These are phyloP conservation scores for Periglandula ipomoeae DNA, from an alignment of 2,329 filamentous ascomycete genomes.

Conservation along the genomic window DNA sequence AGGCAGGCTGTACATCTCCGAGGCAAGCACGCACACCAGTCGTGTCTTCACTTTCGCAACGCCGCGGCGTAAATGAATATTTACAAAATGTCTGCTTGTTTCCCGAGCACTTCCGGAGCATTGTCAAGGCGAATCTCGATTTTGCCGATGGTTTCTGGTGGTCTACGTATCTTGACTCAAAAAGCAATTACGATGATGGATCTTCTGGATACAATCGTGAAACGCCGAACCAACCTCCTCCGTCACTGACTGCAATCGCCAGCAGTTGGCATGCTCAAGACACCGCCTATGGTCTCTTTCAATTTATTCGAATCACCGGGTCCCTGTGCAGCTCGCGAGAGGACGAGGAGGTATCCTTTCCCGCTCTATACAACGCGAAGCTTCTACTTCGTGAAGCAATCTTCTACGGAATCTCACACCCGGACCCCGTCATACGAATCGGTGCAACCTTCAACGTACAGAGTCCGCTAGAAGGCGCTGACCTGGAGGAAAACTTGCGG, in stretches of 20 bases:
- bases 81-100: slow-evolving; percentile 37
- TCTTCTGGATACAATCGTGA: slow-evolving; percentile 18
- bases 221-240: slow-evolving; percentile 33
- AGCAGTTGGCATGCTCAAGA: slow-evolving; percentile 42
- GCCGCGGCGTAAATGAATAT: slow-evolving; percentile 43
- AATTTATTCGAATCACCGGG: slow-evolving; percentile 41
- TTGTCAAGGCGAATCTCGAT: slow-evolving; percentile 37
- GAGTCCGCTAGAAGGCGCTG: slow-evolving; percentile 30
- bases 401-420: slow-evolving; percentile 44
- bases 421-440: slow-evolving; percentile 32
- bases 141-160: slow-evolving; percentile 51
- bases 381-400: slow-evolving; percentile 44
- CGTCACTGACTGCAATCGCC: slow-evolving; percentile 40
- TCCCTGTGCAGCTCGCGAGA: slow-evolving; percentile 38
- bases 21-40: slow-evolving; percentile 40
- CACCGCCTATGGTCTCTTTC: slow-evolving; percentile 42
- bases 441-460: slow-evolving; percentile 15
- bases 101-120: slow-evolving; percentile 27
- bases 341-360: slow-evolving; percentile 38
- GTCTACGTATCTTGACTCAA: slow-evolving; percentile 38
- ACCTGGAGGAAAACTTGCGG: slow-evolving; percentile 37
- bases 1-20: slow-evolving; percentile 35
- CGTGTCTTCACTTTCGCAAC: slow-evolving; percentile 38
- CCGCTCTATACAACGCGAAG: slow-evolving; percentile 44
- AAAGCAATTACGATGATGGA: slow-evolving; percentile 13